Evolutionary conservation across 129 eudicot species (phyloP), one percentile per base, ranked within the genome.

Genomic region (Smallanthus sonchifolius): DNA sequence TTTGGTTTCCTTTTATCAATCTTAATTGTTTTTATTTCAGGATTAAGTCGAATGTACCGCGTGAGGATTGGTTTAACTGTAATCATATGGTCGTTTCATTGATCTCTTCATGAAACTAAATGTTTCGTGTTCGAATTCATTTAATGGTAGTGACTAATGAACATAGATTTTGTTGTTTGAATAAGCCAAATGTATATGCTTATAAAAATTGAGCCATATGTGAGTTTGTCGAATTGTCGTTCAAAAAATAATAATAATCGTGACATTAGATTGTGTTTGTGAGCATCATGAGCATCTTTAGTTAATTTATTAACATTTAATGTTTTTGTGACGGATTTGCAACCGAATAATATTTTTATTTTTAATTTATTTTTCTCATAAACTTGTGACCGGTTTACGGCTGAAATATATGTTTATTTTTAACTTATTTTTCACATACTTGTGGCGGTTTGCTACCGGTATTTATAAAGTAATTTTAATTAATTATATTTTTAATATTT

Each of bases 1-100:
- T n/a, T 63, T 40, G 20, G 3, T 42, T 19, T 30, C 11, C 56
- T 34, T 57, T 51, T 43, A 57, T 76, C 24, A 68, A 6, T 28
- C 5, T 36, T n/a, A n/a, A n/a, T n/a, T 35, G 47, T 56, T 42
- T 67, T 59, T 68, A 30, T 60, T 69, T 28, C 77, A 61, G 60
- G 45, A 14, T 16, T 70, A 19, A n/a, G 32, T 40, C 2, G 13
- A 62, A 47, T 20, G 35, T 39, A 47, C 42, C 69, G 5, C 38
- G 0, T n/a, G 44, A 56, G 13, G 16, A 16, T 57, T 68, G 16
- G 9, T 60, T 57, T 34, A 14, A 77, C 10, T 6, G 24, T 17
- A 32, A n/a, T 76, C 38, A 32, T 65, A 6, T 28, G 47, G 36
- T 45, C 54, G 5, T 49, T 34, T 44, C n/a, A 45, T 69, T 10